Evolutionary conservation across 2,329 filamentous ascomycete species (phyloP).

Genomic region (Aulographum hederae): DNA sequence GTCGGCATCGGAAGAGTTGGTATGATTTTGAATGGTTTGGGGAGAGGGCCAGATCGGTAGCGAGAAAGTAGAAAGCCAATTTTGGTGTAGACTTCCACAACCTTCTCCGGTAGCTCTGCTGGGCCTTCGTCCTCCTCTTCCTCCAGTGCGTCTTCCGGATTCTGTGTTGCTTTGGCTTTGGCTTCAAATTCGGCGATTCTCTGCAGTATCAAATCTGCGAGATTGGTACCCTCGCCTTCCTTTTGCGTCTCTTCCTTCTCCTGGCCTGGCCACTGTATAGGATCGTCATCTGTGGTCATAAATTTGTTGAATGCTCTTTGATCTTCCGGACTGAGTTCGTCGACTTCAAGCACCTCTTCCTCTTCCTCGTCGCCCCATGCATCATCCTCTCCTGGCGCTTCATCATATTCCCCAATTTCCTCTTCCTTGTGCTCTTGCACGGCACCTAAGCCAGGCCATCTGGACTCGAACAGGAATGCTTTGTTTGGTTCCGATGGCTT

Average conservation of each 20-base stretch:
- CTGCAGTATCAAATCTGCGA: constrained; percentile 82
- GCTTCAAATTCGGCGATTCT: constrained; percentile 90
- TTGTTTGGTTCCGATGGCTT: constrained; percentile 31
- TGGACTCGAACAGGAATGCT: constrained; percentile 65
- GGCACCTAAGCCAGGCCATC: too few species aligned
- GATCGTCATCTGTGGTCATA: constrained; percentile 57
- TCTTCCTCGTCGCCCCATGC: constrained; percentile 70
- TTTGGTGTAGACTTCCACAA: constrained; percentile 81
- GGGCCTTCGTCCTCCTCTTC: constrained; percentile 72
- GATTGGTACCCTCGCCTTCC: constrained; percentile 41
- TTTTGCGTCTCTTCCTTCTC: constrained; percentile 14
- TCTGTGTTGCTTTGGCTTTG: constrained; percentile 29
- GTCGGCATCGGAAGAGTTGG: constrained; percentile 79
- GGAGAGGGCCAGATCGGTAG: constrained; percentile 90
- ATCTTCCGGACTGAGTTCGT: constrained; percentile 78
- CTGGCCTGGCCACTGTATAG: constrained; percentile 32
- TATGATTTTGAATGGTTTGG: constrained; percentile 94
- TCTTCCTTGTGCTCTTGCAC: constrained; percentile 27
- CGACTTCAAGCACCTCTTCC: constrained; percentile 42
- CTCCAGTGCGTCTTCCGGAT: constrained; percentile 30
- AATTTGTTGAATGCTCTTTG: constrained; percentile 85
- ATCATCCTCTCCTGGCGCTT: too few species aligned
- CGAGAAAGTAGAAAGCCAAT: constrained; percentile 75
- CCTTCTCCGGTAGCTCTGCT: constrained; percentile 73
- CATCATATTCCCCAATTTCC: constrained; percentile 28